These are phyloP conservation scores for Penicillium riverlandense DNA, from an alignment of 495 filamentous ascomycete genomes.

Conservation along the genomic window DNA sequence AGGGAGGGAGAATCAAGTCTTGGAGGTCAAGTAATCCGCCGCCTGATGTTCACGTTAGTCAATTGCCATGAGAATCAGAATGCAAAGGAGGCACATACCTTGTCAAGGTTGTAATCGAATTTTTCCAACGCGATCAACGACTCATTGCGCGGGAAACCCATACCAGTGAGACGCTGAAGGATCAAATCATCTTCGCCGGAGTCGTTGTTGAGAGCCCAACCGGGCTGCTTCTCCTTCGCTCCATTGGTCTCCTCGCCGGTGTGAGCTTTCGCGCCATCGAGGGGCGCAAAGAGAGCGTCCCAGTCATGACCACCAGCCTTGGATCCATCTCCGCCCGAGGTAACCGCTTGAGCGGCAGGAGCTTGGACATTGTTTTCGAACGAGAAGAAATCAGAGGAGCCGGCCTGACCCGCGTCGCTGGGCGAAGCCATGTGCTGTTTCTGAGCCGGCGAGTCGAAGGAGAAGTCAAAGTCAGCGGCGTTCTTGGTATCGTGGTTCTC, in stretches of 20 bases:
- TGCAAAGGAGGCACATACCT: conserved; percentile 52
- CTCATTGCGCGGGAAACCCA: conserved; percentile 79
- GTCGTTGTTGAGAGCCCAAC: conserved; percentile 64
- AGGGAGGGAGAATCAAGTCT: conserved; percentile 13
- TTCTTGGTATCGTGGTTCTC: conserved; percentile 33
- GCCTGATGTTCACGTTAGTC: conserved; percentile 19
- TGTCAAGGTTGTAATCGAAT: conserved; percentile 90
- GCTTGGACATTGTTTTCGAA: conserved; percentile 48
- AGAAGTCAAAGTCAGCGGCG: conserved; percentile 63
- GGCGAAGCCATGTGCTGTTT: conserved; percentile 14
- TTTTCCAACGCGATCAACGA: conserved; percentile 85
- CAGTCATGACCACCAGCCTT: conserved; percentile 61
- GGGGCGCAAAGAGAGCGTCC: conserved; percentile 86
- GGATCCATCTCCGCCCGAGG: conserved; percentile 19
- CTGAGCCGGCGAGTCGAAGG: conserved; percentile 47
- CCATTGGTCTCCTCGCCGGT: conserved; percentile 18
- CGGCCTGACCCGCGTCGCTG: conserved; percentile 9
- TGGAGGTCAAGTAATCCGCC: conserved; percentile 35
- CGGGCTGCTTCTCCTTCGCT: conserved; percentile 37
- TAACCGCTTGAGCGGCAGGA: conserved; percentile 15
- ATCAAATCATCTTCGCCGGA: conserved; percentile 86
- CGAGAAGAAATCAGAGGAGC: conserved; percentile 33
- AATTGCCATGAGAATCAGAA: neutral
- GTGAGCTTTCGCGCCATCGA: conserved; percentile 50
- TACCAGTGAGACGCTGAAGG: conserved; percentile 78